phyloP scores from a whole-genome alignment of 768 basidiomycete genomes.

The Leucocoprinus sp. region DNA sequence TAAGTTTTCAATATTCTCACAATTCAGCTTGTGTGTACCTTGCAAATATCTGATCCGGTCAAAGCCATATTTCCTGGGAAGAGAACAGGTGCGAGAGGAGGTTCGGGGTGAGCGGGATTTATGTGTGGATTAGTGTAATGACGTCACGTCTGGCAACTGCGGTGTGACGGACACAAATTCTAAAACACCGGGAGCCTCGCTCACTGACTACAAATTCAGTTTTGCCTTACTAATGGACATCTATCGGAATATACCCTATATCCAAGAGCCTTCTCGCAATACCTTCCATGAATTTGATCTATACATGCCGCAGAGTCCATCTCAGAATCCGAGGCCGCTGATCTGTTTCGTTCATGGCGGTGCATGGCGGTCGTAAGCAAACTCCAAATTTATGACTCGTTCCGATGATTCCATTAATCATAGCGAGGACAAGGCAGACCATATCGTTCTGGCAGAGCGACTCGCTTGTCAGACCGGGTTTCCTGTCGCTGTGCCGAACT shows the following conservation, averaged over 20 bases:
- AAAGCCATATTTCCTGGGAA: conserved; percentile 38
- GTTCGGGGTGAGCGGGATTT: not conserved
- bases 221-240: conserved; percentile 17
- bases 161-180: too few species aligned
- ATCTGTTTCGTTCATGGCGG: conserved; percentile 78
- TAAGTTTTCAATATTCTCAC: conserved; percentile 8
- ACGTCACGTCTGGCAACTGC: conserved; percentile 11
- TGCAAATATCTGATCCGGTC: conserved; percentile 71
- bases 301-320: conserved; percentile 26
- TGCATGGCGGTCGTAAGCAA: conserved; percentile 68
- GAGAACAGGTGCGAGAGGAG: conserved; percentile 1
- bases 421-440: conserved; percentile 68
- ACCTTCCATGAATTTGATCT: conserved; percentile 46
- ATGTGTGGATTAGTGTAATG: conserved; percentile 1
- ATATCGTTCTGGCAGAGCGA: conserved; percentile 42
- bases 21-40: conserved; percentile 33
- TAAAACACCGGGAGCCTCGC: too few species aligned
- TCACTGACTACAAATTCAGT: too few species aligned
- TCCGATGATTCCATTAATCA: not conserved
- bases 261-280: conserved; percentile 18
- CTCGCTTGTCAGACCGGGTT: conserved; percentile 42
- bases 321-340: conserved; percentile 26
- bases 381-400: conserved; percentile 8
- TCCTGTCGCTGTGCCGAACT: conserved; percentile 70
- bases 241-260: conserved; percentile 33